Evolutionary conservation across 2,329 filamentous ascomycete genomes (phyloP), one percentile per base, ranked within the genome.

Genomic region (Chaetothyriales sp.): DNA sequence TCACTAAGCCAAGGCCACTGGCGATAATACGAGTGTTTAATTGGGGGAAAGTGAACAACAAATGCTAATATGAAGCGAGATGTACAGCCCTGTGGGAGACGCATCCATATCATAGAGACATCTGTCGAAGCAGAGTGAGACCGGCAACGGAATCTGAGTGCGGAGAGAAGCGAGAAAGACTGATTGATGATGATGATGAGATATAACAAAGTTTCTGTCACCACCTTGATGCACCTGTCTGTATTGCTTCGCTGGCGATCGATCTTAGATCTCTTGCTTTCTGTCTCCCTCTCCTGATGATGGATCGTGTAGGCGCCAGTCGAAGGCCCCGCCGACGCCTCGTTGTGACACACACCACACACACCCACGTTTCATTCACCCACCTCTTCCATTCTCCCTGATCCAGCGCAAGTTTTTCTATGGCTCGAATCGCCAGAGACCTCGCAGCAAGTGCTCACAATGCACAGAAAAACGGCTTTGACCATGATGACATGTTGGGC

Each of bases 1-100:
- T 90, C 86, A 48, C 73, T 96, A 45, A 93, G 87, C 61, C 86
- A 94, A 68, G 90, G 89, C n/a, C 86, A 86, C 62, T 95, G 89
- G 88, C 77, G 79, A 62, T 84, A 68, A 76, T 19, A 12, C 18
- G 43, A 5, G 32, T 39, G 12, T 39, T 2, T 39, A 15, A 39
- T 32, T 9, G 28, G 12, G 28, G n/a, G n/a, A 32, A 32, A 32
- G 28, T 32, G 28, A 32, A 32, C 28, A 32, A 32, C n/a, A n/a
- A n/a, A 32, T 32, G 28, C 8, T 7, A 32, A 9, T 32, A 32
- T 25, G 22, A 3, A 6, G 22, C 3, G 22, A 25, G 22, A 25
- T 25, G 22, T 25, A 25, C 22, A 25, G 22, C 32, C 32, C 12
- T 39, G 32, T 39, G 32, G 32, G 32, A 25, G 22, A 25, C 22